Conservation (phyloP, 495 filamentous ascomycete species). For the Talaromyces ruber region DNA sequence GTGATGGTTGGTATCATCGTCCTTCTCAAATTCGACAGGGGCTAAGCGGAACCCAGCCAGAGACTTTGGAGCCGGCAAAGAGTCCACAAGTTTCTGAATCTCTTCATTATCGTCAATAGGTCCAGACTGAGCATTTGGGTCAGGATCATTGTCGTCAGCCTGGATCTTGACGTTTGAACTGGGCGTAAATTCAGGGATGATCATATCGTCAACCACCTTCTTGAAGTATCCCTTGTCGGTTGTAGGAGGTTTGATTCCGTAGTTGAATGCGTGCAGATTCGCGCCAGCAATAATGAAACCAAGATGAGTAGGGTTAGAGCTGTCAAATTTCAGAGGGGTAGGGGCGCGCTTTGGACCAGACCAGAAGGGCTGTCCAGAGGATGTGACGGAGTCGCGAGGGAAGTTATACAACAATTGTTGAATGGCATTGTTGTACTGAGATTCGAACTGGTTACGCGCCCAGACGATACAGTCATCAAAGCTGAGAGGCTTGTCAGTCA, state of each 20-base stretch:
- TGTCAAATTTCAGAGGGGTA: conserved; percentile 81
- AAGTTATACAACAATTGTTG: conserved; percentile 97
- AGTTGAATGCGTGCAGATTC: conserved; percentile 96
- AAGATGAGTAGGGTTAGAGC: conserved; percentile 73
- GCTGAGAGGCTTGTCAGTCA: conserved; percentile 81
- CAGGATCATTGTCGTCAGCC: conserved; percentile 88
- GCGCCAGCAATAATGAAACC: conserved; percentile 81
- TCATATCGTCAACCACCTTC: conserved; percentile 82
- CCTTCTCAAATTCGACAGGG: conserved; percentile 98
- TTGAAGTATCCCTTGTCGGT: conserved; percentile 59
- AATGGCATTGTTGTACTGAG: conserved; percentile 94
- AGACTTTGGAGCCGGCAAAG: conserved; percentile 67
- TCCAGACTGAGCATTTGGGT: conserved; percentile 66
- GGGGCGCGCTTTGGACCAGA: conserved; percentile 97
- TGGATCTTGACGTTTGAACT: conserved; percentile 94
- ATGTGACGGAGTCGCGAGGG: conserved; percentile 85
- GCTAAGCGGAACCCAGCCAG: conserved; percentile 79
- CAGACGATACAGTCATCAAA: conserved; percentile 96
- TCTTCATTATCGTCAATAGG: conserved; percentile 59
- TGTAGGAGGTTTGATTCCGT: conserved; percentile 73
- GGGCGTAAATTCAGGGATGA: conserved; percentile 91
- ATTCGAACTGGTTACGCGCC: conserved; percentile 90
- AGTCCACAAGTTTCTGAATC: conserved; percentile 54
- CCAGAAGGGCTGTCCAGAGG: conserved; percentile 90
- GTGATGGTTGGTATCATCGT: conserved; percentile 95